Percentiles rank a stretch among this genome's conserved stretches.
Conservation (phyloP, 495 filamentous ascomycete species). For the Neurospora sp. region DNA sequence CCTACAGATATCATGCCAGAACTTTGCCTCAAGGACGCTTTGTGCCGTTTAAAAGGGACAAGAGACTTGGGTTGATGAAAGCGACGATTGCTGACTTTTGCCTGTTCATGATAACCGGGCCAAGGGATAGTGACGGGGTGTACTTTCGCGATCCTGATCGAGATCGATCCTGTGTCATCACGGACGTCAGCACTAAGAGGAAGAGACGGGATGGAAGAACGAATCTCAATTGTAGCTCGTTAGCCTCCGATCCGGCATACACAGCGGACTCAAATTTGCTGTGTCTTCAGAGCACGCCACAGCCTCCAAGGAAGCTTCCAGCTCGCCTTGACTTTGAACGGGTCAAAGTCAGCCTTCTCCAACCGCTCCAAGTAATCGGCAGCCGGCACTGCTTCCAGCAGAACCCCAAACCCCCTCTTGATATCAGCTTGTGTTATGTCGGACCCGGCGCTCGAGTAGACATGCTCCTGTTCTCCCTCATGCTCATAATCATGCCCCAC, state of each 20-base stretch:
- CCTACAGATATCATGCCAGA: background rate
- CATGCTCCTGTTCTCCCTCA: constrained; percentile 64
- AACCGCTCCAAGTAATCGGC: constrained; percentile 67
- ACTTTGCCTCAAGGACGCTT: background rate
- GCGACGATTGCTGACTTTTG: background rate
- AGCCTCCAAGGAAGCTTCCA: constrained; percentile 87
- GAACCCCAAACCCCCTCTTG: constrained; percentile 60
- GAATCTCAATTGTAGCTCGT: background rate
- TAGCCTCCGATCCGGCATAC: background rate
- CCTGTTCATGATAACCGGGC: background rate
- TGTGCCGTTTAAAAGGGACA: background rate
- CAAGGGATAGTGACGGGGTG: background rate
- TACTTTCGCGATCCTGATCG: background rate
- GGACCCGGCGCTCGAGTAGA: constrained; percentile 38
- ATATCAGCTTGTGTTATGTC: constrained; percentile 37
- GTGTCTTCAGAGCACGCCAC: constrained; percentile 57
- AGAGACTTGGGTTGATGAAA: background rate
- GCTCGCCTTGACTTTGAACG: constrained; percentile 55
- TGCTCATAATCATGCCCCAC: constrained; percentile 83
- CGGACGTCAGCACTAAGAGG: background rate
- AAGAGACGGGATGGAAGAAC: background rate
- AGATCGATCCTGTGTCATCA: background rate
- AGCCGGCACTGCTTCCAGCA: constrained; percentile 71
- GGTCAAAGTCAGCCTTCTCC: constrained; percentile 72
- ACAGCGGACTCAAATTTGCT: constrained; percentile 37